Base-by-base conservation (phyloP, 179 eudicot species). In the Spergularia azorica region DNA sequence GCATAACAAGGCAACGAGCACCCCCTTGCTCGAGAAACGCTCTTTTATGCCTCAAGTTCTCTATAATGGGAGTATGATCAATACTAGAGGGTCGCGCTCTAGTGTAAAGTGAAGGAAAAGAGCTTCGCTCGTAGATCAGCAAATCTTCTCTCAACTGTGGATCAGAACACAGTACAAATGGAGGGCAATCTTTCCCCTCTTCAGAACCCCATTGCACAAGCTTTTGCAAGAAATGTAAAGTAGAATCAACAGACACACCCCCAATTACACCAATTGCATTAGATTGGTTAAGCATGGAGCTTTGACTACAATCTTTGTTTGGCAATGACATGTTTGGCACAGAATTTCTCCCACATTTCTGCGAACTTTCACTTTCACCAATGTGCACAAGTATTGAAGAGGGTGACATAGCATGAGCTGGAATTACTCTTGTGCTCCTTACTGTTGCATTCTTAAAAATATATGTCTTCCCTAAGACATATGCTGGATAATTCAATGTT, bases 121-220 rank as follows among this genome's bases (percentile, higher is more conserved):
- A 82, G 79, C 82, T 84, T 59, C 89, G 77, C 72, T 82, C 84
- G 26, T 80, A 81, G 18, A 75, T 66, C 70, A 76, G 78, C 67
- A 89, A 73, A 60, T 83, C 90, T 52, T 83, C 82, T 67, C 63
- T 81, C 46, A 90, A 73, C 3, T 74, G 61, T 0, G 94, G 88
- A 86, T 91, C 91, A 6, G 92, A 88, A 77, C 92, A 90, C 71
- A 90, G 90, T 72, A 87, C 79, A 82, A 88, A 91, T 1, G 94
- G 88, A 6, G 74, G 81, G 60, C 81, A 67, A 57, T 74, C 84
- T 55, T 76, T 85, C 52, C 83, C 85, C 39, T 84, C 87, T 12
- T 79, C 72, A 3, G 74, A 71, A 75, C 89, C 83, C 84, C 76
- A 81, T 20, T 76, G 77, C 48, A 82, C 88, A 16, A 90, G 79